Percentiles rank a stretch among this genome's conserved stretches.
Conservation (phyloP, 108 stramenopile genomes). For the Nitzschia putrida region DNA sequence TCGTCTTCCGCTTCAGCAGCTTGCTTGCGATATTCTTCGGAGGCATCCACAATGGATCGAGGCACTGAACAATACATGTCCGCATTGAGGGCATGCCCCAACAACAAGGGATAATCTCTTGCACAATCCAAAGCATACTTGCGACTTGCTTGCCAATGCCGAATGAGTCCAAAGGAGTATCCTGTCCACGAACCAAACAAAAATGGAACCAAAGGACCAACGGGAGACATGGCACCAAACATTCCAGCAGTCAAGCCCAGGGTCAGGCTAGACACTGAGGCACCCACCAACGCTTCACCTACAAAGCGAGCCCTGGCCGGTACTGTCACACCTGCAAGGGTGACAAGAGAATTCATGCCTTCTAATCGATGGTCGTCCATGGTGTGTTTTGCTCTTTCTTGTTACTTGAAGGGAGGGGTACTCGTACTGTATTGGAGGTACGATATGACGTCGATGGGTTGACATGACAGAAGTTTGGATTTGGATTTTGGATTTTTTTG, state of each 20-base stretch:
- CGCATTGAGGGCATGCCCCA: slow-evolving; percentile 32
- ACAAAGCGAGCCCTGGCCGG: slow-evolving; percentile 46
- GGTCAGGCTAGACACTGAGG: slow-evolving; percentile 25
- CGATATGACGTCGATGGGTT: too few relatives aligned
- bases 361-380: slow-evolving; percentile 22
- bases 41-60: slow-evolving; percentile 2
- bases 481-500: too few relatives aligned
- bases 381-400: background rate
- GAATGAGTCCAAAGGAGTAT: slow-evolving; percentile 35
- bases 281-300: slow-evolving; percentile 24
- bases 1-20: background rate
- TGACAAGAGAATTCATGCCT: slow-evolving; percentile 32
- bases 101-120: slow-evolving; percentile 32
- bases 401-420: background rate
- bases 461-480: too few relatives aligned
- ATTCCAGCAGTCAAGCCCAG: slow-evolving; percentile 39
- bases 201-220: slow-evolving; percentile 50
- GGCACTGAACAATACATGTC: slow-evolving; percentile 14
- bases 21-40: slow-evolving; percentile 6
- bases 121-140: slow-evolving; percentile 20
- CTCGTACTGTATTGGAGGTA: too few relatives aligned
- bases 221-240: slow-evolving; percentile 23
- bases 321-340: slow-evolving; percentile 31
- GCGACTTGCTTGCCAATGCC: slow-evolving; percentile 21
- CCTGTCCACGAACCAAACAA: slow-evolving; percentile 40